phyloP scores from a whole-genome alignment of 2,329 filamentous ascomycete genomes.

The Diaporthe velutina region DNA sequence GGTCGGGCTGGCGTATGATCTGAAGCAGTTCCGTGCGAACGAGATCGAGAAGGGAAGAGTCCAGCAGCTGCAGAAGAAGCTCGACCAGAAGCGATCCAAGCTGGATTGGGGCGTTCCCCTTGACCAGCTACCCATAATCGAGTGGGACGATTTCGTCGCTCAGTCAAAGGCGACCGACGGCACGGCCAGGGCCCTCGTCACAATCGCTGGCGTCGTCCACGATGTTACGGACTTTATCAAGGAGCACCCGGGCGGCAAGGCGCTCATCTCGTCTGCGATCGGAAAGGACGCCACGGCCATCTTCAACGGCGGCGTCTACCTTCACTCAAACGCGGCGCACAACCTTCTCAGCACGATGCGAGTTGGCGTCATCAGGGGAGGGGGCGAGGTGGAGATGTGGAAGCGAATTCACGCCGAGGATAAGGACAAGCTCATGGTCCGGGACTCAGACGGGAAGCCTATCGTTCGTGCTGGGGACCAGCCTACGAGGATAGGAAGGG shows the following conservation, averaged over 20 bases:
- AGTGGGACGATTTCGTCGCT: slow-evolving; percentile 88
- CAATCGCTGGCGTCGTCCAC: slow-evolving; percentile 87
- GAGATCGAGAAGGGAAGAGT: slow-evolving; percentile 93
- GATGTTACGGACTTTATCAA: slow-evolving; percentile 88
- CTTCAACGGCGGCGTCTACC: slow-evolving; percentile 93
- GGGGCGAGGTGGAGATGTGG: slow-evolving; percentile 93
- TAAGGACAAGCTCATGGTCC: slow-evolving; percentile 84
- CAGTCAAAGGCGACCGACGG: slow-evolving; percentile 67
- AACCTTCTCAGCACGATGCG: slow-evolving; percentile 91
- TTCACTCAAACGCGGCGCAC: slow-evolving; percentile 90
- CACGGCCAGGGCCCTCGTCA: slow-evolving; percentile 80
- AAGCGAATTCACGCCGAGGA: slow-evolving; percentile 87
- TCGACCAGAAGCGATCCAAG: slow-evolving; percentile 85
- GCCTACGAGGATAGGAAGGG: slow-evolving; percentile 76
- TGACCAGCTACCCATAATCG: slow-evolving; percentile 86
- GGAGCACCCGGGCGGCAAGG: slow-evolving; percentile 89
- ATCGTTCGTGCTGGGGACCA: slow-evolving; percentile 90
- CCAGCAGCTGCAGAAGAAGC: slow-evolving; percentile 92
- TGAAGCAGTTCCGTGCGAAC: slow-evolving; percentile 92
- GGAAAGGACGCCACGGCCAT: slow-evolving; percentile 91
- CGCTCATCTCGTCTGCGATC: slow-evolving; percentile 84
- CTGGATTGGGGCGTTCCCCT: slow-evolving; percentile 91
- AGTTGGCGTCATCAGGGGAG: slow-evolving; percentile 86
- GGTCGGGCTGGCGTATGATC: slow-evolving; percentile 84
- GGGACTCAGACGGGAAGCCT: slow-evolving; percentile 83